phyloP scores from a whole-genome alignment of 2,329 filamentous ascomycete species.

The Alternaria incomplexa region DNA sequence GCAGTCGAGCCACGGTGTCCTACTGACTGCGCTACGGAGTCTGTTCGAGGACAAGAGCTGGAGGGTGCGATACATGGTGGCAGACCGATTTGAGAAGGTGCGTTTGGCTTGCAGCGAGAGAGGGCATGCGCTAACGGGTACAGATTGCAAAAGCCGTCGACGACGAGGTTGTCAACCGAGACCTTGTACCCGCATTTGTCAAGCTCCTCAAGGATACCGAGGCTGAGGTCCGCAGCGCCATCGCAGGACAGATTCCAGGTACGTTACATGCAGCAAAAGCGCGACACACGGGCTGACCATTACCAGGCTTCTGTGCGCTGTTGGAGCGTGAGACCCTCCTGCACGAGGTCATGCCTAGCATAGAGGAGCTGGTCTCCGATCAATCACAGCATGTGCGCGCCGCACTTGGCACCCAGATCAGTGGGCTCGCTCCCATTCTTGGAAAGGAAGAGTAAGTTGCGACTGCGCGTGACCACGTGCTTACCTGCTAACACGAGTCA shows the following conservation, averaged over 20 bases:
- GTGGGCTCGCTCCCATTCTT: constrained; percentile 92
- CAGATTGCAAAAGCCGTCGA: constrained; percentile 98
- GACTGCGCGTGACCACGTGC: constrained; percentile 31
- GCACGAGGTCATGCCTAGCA: constrained; percentile 93
- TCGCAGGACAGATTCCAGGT: constrained; percentile 94
- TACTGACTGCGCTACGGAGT: constrained; percentile 87
- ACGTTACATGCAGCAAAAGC: constrained; percentile 20
- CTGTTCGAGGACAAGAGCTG: constrained; percentile 99
- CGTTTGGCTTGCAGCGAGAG: constrained; percentile 14
- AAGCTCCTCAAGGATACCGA: constrained; percentile 98
- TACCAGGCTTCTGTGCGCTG: constrained; percentile 84
- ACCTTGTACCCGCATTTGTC: constrained; percentile 95
- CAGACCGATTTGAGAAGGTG: constrained; percentile 97
- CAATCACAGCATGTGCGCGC: constrained; percentile 96
- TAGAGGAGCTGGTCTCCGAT: constrained; percentile 96
- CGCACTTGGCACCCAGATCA: constrained; percentile 94
- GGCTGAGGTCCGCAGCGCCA: constrained; percentile 94
- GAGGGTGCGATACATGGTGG: constrained; percentile 99
- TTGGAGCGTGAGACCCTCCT: constrained; percentile 87
- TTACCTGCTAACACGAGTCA: constrained; percentile 47
- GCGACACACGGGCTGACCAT: constrained; percentile 33
- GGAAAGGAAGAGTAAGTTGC: constrained; percentile 92
- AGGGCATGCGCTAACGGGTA: constrained; percentile 32
- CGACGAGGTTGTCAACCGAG: constrained; percentile 91
- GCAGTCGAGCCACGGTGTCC: constrained; percentile 91